Base-by-base conservation (phyloP, 2,329 filamentous ascomycete genomes). In the Cladosporium sp. region DNA sequence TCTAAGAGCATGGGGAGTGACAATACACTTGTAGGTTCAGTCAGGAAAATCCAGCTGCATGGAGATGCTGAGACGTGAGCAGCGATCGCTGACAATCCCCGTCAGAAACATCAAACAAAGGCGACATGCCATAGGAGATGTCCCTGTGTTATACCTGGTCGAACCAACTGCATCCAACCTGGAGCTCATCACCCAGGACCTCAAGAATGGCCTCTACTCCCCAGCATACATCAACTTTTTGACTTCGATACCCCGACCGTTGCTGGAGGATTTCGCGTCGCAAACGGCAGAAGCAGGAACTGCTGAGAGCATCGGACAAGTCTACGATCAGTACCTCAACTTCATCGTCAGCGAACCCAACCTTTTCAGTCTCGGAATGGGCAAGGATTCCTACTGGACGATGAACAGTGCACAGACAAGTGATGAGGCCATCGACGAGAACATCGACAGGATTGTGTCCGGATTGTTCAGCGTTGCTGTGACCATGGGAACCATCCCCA, bases 151-250 rank as follows among this genome's bases (percentile, higher is more conserved):
- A 54, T 98, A 98, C 66, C 79, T 98, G n/a, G 78, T 98, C 62
- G 92, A 98, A 63, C 93, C 93, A 13, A 95, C 82, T 9, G 67
- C 82, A 8, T 76, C 83, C 53, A 97, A 97, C 67, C 77, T 96
- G 42, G 78, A 91, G 63, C 76, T 79, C 39, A 92, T 98, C 53
- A 93, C 90, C 11, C 81, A 76, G 57, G 94, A 98, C 66, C 80
- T 98, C 12, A 82, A 91, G 55, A 88, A 85, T 56, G 88, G 85
- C 41, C 79, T 98, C 22, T 98, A 98, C 70, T 85, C 88, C 20
- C 91, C 92, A 0, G 92, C 92, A 55, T 94, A 97, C 66, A 83
- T 98, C 71, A 98, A 98, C 74, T 96, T 98, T 69, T 82, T 97
- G 49, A 95, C 89, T 38, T 96, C 92, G 15, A 84, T 98, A 67